Conservation (phyloP, 2,329 filamentous ascomycete species). For the Tolypocladium cylindrosporum region DNA sequence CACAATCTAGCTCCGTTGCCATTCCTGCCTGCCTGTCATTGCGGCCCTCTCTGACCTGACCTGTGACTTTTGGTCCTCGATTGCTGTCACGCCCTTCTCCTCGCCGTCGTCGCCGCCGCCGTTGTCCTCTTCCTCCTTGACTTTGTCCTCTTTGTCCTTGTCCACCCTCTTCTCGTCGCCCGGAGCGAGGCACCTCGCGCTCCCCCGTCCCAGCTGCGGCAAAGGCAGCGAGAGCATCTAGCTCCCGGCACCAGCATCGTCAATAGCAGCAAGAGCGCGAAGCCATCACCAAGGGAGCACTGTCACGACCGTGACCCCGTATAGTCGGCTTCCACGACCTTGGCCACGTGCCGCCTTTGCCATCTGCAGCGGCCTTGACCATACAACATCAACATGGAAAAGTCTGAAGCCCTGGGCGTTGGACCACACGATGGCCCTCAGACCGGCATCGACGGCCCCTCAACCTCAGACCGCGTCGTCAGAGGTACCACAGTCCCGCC, state of each 20-base stretch:
- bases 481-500: slow-evolving; percentile 11
- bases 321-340: not conserved
- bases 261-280: not conserved
- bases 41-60: not conserved
- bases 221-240: not conserved
- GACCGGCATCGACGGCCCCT: not conserved
- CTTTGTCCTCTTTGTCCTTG: not conserved
- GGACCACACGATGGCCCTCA: not conserved
- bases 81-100: not conserved
- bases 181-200: not conserved
- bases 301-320: not conserved
- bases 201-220: not conserved
- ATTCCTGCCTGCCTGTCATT: not conserved
- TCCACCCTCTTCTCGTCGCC: not conserved
- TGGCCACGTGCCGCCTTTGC: not conserved
- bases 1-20: not conserved
- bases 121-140: not conserved
- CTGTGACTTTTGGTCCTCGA: not conserved
- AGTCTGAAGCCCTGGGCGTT: not conserved
- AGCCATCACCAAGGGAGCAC: not conserved
- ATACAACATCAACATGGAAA: not conserved
- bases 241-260: not conserved
- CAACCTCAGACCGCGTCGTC: not conserved
- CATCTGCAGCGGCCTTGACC: not conserved
- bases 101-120: not conserved